phyloP scores from a whole-genome alignment of 2,329 filamentous ascomycete genomes.

The Aureobasidium namibiae region DNA sequence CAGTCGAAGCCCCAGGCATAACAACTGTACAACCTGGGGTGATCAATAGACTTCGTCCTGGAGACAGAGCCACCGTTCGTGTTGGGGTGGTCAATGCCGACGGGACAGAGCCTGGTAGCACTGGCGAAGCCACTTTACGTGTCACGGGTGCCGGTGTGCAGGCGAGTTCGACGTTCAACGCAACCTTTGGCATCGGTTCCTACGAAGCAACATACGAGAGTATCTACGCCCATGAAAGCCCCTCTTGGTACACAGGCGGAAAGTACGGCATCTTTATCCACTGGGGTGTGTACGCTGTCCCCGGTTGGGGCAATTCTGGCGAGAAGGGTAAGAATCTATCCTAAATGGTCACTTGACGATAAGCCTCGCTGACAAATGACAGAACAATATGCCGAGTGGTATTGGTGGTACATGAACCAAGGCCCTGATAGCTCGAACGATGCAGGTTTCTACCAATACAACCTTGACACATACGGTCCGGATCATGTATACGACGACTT shows the following conservation, averaged over 20 bases:
- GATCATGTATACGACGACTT: constrained; percentile 50
- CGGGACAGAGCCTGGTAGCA: constrained; percentile 23
- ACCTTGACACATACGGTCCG: constrained; percentile 43
- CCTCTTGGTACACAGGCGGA: constrained; percentile 46
- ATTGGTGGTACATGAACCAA: constrained; percentile 43
- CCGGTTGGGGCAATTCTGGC: constrained; percentile 44
- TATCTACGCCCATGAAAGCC: constrained; percentile 37
- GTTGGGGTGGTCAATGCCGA: constrained; percentile 29
- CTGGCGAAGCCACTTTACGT: constrained; percentile 25
- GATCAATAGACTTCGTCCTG: constrained; percentile 33
- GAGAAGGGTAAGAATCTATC: constrained; percentile 3
- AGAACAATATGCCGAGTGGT: constrained; percentile 21
- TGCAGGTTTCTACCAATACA: constrained; percentile 41
- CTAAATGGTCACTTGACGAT: not conserved
- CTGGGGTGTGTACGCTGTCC: constrained; percentile 49
- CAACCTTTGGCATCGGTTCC: constrained; percentile 26
- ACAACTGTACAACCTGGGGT: constrained; percentile 27
- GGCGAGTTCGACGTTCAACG: constrained; percentile 26
- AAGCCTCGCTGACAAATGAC: constrained; percentile 16
- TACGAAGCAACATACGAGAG: constrained; percentile 31
- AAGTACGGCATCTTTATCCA: constrained; percentile 57
- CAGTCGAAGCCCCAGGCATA: constrained; percentile 26
- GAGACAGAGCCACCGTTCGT: constrained; percentile 31
- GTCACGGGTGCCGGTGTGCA: constrained; percentile 22
- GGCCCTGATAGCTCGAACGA: constrained; percentile 18